phyloP scores from a whole-genome alignment of 768 basidiomycete genomes.

The Podaxis mareebaensis region DNA sequence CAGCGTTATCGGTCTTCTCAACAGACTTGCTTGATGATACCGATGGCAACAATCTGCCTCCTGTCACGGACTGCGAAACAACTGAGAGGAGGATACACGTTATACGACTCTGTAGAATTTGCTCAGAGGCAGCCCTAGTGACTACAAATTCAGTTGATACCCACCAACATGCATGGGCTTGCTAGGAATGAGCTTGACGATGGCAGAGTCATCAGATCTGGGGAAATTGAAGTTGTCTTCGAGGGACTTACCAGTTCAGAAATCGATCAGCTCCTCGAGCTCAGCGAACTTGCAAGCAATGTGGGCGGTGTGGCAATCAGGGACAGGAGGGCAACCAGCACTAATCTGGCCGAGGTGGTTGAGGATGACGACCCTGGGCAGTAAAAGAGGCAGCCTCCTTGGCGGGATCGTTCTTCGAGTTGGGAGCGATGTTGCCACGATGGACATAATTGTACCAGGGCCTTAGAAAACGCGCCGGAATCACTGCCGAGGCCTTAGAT shows the following conservation, averaged over 20 bases:
- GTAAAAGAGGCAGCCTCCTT: constrained; percentile 99
- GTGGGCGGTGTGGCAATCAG: constrained; percentile 99
- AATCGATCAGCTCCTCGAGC: constrained; percentile 99
- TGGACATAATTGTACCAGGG: constrained; percentile 63
- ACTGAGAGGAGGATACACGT: constrained; percentile 98
- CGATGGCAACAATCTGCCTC: constrained; percentile 98
- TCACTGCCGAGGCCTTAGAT: no score
- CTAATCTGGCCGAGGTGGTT: constrained; percentile 99
- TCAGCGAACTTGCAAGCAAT: constrained; percentile 99
- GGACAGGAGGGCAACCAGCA: constrained; percentile 97
- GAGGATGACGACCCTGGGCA: constrained; percentile 98
- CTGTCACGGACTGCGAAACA: constrained; percentile 99
- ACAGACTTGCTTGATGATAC: constrained; percentile 92
- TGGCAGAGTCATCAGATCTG: constrained; percentile 99
- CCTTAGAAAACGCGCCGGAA: no score
- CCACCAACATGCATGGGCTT: constrained; percentile 76
- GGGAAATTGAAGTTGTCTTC: constrained; percentile 93
- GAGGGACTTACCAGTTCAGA: constrained; percentile 93
- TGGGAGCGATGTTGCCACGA: constrained; percentile 98
- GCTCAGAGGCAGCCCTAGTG: neutral
- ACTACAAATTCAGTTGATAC: neutral
- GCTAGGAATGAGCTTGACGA: constrained; percentile 94
- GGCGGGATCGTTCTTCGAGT: constrained; percentile 99
- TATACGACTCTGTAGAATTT: constrained; percentile 65
- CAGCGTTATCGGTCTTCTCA: constrained; percentile 88